A percentile compares a stretch with the other conserved stretches of the same genome.
phyloP scores from a whole-genome alignment of 2,329 filamentous ascomycete species.

The Cytospora schulzeri region DNA sequence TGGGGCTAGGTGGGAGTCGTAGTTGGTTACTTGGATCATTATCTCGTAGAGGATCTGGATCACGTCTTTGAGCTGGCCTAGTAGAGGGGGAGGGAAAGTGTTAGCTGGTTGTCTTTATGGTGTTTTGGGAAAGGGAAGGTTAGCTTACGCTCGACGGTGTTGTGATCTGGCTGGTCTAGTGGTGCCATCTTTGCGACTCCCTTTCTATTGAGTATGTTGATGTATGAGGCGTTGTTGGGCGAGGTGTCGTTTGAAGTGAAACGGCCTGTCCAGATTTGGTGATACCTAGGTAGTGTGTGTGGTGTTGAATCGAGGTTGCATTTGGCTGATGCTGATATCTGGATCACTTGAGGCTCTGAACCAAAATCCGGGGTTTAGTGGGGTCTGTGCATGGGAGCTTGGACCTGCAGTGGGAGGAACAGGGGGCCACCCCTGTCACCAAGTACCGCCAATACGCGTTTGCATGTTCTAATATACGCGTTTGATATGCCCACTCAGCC shows the following conservation, averaged over 20 bases:
- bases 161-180: constrained; percentile 33
- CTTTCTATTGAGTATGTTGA: no score
- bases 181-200: constrained; percentile 31
- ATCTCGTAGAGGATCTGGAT: constrained; percentile 66
- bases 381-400: constrained; percentile 12
- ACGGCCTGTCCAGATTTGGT: neutral
- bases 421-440: neutral
- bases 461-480: neutral
- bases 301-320: neutral
- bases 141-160: constrained; percentile 32
- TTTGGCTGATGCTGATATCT: no score
- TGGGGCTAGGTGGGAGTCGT: constrained; percentile 53
- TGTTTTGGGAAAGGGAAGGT: neutral
- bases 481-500: neutral
- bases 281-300: no score
- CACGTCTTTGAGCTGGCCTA: constrained; percentile 62
- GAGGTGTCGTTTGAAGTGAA: neutral
- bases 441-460: neutral
- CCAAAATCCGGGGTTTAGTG: constrained; percentile 13
- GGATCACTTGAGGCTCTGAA: no score
- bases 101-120: neutral
- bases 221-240: neutral
- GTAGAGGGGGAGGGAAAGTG: neutral
- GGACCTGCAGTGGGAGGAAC: neutral
- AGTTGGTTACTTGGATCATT: constrained; percentile 64